These are phyloP conservation scores for Termitomyces sp. DNA, from an alignment of 768 basidiomycete species.

Conservation along the genomic window DNA sequence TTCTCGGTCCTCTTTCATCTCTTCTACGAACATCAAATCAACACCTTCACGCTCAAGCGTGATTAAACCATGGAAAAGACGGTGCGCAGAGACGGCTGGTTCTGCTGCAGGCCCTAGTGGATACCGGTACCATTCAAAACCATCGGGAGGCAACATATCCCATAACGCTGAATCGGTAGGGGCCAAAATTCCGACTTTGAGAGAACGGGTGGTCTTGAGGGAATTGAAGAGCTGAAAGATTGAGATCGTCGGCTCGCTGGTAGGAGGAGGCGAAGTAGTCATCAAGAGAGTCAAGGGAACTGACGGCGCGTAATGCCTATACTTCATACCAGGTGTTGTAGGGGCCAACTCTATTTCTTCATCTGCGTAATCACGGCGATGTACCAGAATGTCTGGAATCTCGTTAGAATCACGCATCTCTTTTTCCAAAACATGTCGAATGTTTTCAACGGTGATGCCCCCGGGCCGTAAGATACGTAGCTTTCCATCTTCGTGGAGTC, in stretches of 20 bases:
- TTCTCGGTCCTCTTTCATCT: constrained; percentile 71
- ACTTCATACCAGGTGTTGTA: constrained; percentile 99
- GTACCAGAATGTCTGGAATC: constrained; percentile 67
- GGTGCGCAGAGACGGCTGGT: constrained; percentile 67
- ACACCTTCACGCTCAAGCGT: constrained; percentile 74
- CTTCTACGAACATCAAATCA: constrained; percentile 82
- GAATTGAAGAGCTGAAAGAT: constrained; percentile 37
- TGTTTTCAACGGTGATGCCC: constrained; percentile 86
- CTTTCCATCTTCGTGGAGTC: constrained; percentile 66
- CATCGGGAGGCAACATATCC: constrained; percentile 24
- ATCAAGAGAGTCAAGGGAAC: constrained; percentile 79
- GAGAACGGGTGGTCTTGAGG: constrained; percentile 24
- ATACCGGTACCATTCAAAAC: constrained; percentile 54
- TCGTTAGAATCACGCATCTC: constrained; percentile 24
- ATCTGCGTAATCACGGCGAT: constrained; percentile 73
- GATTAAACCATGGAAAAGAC: constrained; percentile 84
- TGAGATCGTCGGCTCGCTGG: constrained; percentile 23
- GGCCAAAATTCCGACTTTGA: constrained; percentile 67
- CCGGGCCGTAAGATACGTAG: constrained; percentile 87
- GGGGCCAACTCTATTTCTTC: constrained; percentile 69
- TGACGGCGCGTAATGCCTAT: constrained; percentile 91
- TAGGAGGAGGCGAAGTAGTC: constrained; percentile 40
- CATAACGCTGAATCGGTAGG: constrained; percentile 53
- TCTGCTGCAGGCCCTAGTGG: constrained; percentile 45
- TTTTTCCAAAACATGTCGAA: constrained; percentile 54